Conservation (phyloP, 768 basidiomycete species). For the Phlebiopsis gigantea region DNA sequence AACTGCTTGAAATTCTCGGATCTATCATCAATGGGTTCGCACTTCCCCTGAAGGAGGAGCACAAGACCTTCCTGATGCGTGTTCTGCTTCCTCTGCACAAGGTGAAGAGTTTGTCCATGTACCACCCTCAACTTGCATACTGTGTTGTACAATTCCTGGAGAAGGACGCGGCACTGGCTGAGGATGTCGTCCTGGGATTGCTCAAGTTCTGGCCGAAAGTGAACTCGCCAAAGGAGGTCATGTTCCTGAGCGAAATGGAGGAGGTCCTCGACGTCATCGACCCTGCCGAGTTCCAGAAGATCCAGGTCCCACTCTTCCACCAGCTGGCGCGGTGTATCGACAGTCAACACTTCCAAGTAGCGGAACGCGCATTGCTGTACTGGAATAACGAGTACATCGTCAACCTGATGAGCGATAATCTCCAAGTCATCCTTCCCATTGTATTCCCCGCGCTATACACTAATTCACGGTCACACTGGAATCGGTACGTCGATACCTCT, state of each 20-base stretch:
- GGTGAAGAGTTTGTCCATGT: constrained; percentile 94
- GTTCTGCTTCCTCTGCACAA: constrained; percentile 96
- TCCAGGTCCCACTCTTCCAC: constrained; percentile 86
- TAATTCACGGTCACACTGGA: constrained; percentile 98
- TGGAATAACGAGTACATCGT: constrained; percentile 99
- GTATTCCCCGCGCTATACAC: constrained; percentile 95
- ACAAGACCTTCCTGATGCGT: constrained; percentile 95
- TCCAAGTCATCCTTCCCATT: constrained; percentile 83
- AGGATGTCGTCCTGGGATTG: constrained; percentile 95
- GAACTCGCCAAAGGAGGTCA: constrained; percentile 98
- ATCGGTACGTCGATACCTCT: constrained; percentile 58
- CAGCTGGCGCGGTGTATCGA: constrained; percentile 97
- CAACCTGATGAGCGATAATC: constrained; percentile 97
- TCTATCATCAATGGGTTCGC: constrained; percentile 99
- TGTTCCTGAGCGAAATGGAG: constrained; percentile 99
- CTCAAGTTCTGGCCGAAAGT: constrained; percentile 99
- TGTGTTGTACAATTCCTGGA: constrained; percentile 99
- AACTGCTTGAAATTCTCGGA: constrained; percentile 94
- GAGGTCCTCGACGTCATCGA: constrained; percentile 98
- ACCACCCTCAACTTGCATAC: constrained; percentile 98
- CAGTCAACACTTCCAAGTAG: constrained; percentile 99
- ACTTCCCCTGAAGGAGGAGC: constrained; percentile 95
- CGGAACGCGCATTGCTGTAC: constrained; percentile 92
- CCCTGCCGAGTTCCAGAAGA: constrained; percentile 93
- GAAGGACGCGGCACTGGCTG: constrained; percentile 87